Base-by-base conservation (phyloP, 352 stramenopile genomes). In the Poterioochromonas sp. region DNA sequence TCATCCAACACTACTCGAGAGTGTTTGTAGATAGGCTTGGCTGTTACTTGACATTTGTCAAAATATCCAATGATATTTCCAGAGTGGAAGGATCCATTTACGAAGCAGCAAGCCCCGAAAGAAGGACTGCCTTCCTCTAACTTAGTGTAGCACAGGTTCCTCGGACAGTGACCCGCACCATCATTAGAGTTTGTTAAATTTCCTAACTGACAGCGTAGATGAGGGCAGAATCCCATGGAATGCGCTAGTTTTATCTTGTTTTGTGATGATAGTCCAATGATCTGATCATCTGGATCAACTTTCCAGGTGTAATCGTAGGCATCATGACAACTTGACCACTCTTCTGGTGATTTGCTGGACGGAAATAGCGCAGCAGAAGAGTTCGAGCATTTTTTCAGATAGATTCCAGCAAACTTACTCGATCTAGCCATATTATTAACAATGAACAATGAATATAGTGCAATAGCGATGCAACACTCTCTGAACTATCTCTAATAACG, bases 11-110 rank as follows among this genome's bases (percentile, higher is more conserved):
- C 2, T 18, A 74, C 39, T 54, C 39, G 20, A 54, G 1, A 26
- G n/a, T 51, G 39, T 11, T 34, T 51, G 65, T 74, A 74, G 18
- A 74, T 74, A 34, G 65, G 65, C 65, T 74, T 74, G 0, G 65
- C 34, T 29, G 43, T 54, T 74, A 8, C 18, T n/a, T 51, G 40
- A 35, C 5, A 54, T n/a, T 74, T 74, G 29, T 74, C 15, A 39
- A n/a, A 53, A 39, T 58, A 53, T 34, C 65, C 65, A 58, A 74
- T 51, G 1, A 74, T 11, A 2, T 54, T 8, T 35, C 8, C 2
- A 26, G 5, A 26, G 8, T 58, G 8, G n/a, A 58, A 74, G 40
- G 32, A 12, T 18, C 40, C 40, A 18, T 74, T 51, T 1, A 12
- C 1, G 29, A 58, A 74, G n/a, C 65, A 74, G 43, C 65, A 74